phyloP scores from a whole-genome alignment of 768 basidiomycete genomes.

The Suillus luteus region DNA sequence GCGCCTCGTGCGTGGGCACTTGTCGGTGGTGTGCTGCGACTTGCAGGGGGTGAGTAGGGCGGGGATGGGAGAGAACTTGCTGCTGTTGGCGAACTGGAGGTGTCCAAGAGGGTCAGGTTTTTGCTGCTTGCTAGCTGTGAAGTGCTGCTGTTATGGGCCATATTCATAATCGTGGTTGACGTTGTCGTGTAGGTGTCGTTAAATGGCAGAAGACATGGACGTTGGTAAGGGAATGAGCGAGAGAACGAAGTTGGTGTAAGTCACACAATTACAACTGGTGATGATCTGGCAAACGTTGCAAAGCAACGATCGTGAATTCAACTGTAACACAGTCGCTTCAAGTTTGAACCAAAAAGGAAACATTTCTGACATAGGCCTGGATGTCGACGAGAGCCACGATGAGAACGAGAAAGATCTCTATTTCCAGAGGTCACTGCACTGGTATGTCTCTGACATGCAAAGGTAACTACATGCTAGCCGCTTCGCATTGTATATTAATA shows the following conservation, averaged over 20 bases:
- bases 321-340: neutral
- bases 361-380: neutral
- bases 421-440: conserved; percentile 3
- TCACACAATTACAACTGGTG: neutral
- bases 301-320: conserved; percentile 1
- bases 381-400: neutral
- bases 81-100: neutral
- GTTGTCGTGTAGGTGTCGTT: neutral
- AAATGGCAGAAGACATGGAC: neutral
- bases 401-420: neutral
- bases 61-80: conserved; percentile 7
- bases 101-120: neutral
- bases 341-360: conserved; percentile 3
- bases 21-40: neutral
- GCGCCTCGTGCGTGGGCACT: neutral
- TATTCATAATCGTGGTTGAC: neutral
- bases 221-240: neutral
- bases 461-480: neutral
- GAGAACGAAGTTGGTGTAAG: neutral
- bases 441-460: conserved; percentile 6
- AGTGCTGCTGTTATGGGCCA: neutral
- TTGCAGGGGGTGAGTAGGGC: conserved; percentile 2
- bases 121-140: neutral
- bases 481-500: neutral
- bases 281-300: conserved; percentile 4